Base-by-base conservation (phyloP, 345 rosid species). In the Acer yangbiense region DNA sequence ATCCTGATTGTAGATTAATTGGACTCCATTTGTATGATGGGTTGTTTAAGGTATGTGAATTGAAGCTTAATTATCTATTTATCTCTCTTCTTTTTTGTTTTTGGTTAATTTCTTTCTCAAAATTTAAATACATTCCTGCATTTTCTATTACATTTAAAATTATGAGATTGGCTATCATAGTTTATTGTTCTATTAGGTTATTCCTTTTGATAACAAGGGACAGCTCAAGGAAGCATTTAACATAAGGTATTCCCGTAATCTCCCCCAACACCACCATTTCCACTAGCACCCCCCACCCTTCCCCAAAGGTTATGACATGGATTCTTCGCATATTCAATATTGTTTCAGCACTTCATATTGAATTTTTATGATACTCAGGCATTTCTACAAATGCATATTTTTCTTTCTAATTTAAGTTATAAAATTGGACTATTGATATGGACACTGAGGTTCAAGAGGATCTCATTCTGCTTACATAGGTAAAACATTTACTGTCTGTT, bases 1-100 rank as follows among this genome's bases (percentile, higher is more conserved):
- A 96, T 88, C 99, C 94, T 60, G 98, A 96, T 81, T 94, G 98
- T 81, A 89, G 97, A 86, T 82, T 96, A 77, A 90, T 94, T 83
- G 98, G 99, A 50, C 95, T 94, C 78, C 99, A 96, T 87, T 77
- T 96, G 73, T 96, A 96, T 86, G 98, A 96, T 80, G 99, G 98
- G 55, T 78, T 96, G 85, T 96, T 94, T 77, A 96, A 96, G 99
- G 98, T 92, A 81, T 39, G 72, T 23, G 66, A 23, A 61, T 66
- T 58, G 21, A 35, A 69, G 32, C 52, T 20, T 46, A 13, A 65
- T 77, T n/a, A 63, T 43, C 67, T 32, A 43, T 55, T 76, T 25
- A 35, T 35, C 39, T 35, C 39, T 35, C 35, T 4, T 32, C 6
- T 25, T 25, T 73, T 7, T 17, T 52, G 48, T 10, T 5, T 18